Evolutionary conservation across 805 yeast genomes (phyloP).

Genomic region (Nematodospora valgi): DNA sequence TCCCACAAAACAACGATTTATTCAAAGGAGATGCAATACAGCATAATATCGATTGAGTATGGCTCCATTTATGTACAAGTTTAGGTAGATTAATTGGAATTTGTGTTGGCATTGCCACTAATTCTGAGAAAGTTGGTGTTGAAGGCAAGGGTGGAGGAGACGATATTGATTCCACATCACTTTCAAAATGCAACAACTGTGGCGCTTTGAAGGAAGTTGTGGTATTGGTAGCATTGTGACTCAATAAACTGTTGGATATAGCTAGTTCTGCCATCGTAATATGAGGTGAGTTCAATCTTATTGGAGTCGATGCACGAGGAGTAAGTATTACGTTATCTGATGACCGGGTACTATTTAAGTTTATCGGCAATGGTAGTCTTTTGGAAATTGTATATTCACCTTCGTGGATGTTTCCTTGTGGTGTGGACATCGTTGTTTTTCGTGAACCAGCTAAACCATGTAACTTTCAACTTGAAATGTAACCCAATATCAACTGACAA

Average conservation of each 20-base stretch:
- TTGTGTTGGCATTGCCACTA: slow-evolving; percentile 4
- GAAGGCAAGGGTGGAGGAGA: slow-evolving; percentile 4
- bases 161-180: slow-evolving; percentile 3
- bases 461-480: no score
- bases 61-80: slow-evolving; percentile 73
- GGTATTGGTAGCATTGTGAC: background rate
- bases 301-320: slow-evolving; percentile 15
- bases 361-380: slow-evolving; percentile 26
- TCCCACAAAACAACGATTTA: slow-evolving; percentile 76
- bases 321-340: slow-evolving; percentile 12
- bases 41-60: slow-evolving; percentile 69
- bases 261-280: slow-evolving; percentile 12
- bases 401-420: slow-evolving; percentile 32
- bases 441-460: no score
- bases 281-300: slow-evolving; percentile 20
- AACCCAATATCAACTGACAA: no score
- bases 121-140: background rate
- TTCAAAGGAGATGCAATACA: slow-evolving; percentile 57
- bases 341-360: slow-evolving; percentile 17
- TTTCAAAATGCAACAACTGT: slow-evolving; percentile 4
- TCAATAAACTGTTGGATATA: background rate
- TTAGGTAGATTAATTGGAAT: slow-evolving; percentile 15
- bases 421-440: no score
- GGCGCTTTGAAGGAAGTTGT: slow-evolving; percentile 3
- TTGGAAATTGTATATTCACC: slow-evolving; percentile 26